Base-by-base conservation (phyloP, 805 yeast genomes). In the Tetrapisispora namnaoensis region DNA sequence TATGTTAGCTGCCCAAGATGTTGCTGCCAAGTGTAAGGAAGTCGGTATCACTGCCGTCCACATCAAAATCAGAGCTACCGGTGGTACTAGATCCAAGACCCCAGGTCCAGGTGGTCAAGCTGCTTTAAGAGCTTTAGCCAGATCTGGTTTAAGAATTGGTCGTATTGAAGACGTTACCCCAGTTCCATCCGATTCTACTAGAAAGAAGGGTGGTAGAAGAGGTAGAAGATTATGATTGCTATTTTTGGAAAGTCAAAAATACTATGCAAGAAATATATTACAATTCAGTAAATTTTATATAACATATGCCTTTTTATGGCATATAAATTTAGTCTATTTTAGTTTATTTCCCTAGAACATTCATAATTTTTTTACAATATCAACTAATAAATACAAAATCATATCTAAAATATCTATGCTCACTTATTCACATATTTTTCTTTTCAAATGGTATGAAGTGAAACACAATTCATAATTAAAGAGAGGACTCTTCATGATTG, bases 161-260 rank as follows among this genome's bases (percentile, higher is more conserved):
- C 89, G 99, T 79, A 93, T 93, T 68, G 99, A 93, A 82, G 99
- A 93, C 76, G 99, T 93, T 66, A 93, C 99, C 68, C 99, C 99
- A 76, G 90, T 93, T 69, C 99, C 99, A 77, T 93, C 99, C 66
- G 99, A 93, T 79, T 90, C 98, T 70, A 93, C 99, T 76, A 93
- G 99, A 86, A 87, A 91, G 88, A 93, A 93, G 95, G 99, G 99
- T 88, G 99, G 99, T 87, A 93, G 99, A 83, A 89, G 99, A 84
- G 99, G 99, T 91, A 91, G 99, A 85, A 89, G 99, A 86, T 85
- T 90, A 78, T 87, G 40, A 39, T 36, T 35, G 22, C 14, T 17
- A 17, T 20, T 40, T 7, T 40, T 24, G 34, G 43, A 27, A 27
- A 14, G 35, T 32, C 35, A 5, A 32, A 32, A 14, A 32, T 32